Base-by-base conservation (phyloP, 148 eudicot genomes). In the Euryodendron excelsum region DNA sequence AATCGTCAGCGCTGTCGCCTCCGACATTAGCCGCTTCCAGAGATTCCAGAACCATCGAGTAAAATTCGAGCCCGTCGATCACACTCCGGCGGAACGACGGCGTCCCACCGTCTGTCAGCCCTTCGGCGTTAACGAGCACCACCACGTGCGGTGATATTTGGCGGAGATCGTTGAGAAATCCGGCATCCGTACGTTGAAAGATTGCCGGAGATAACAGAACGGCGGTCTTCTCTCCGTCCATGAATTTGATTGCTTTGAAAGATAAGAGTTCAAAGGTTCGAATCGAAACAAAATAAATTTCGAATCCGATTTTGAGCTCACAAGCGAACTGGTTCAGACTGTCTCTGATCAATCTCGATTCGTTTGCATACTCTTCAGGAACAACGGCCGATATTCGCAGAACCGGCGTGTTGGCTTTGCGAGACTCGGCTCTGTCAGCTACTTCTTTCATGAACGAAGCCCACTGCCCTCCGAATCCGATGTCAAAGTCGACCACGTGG, bases 381-480 rank as follows among this genome's bases (percentile, higher is more conserved):
- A 95, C 94, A 3, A 95, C 73, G 3, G 97, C 97, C 1, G 96
- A 89, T 70, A 95, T 89, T 28, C 97, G 84, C 0, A 94, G 77
- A 11, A 87, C 80, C 61, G 91, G 86, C 3, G 91, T 79, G 7
- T 80, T 77, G 2, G 84, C 34, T 67, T 90, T 86, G 0, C 77
- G 60, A 0, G 75, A 82, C 33, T 83, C 87, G 31, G 84, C 78
- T 50, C 86, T 87, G n/a, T 89, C 97, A 10, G 90, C 91, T 4
- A 95, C 75, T 79, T 93, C 98, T 20, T 88, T 84, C 88, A 95
- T 81, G 73, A 95, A 90, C 1, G 98, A 93, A 11, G 98, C 97
- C 98, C 98, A 95, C 74, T 93, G 97, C 18, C 91, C 93, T 20
- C 97, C 99, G 5, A 95, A 82, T 0, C 97, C 97, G 83, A 95